These are phyloP conservation scores for Tolypocladium paradoxum DNA, from an alignment of 2,329 filamentous ascomycete species.

Conservation along the genomic window DNA sequence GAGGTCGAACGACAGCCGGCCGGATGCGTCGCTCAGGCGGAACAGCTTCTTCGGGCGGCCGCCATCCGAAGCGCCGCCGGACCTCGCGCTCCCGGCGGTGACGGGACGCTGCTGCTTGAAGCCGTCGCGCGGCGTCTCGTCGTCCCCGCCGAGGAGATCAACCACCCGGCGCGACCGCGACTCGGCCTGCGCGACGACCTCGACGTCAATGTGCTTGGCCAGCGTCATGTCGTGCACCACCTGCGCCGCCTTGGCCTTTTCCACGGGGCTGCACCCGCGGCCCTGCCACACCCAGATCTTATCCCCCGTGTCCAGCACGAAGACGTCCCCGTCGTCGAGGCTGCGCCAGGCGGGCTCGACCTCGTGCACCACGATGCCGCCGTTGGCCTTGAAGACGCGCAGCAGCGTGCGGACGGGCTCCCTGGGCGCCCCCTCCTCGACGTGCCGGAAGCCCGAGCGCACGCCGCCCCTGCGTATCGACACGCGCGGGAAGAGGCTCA, in stretches of 20 bases:
- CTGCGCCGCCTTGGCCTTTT: conserved; percentile 57
- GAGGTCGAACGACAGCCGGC: conserved; percentile 43
- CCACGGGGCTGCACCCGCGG: conserved; percentile 53
- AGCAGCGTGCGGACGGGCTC: conserved; percentile 41
- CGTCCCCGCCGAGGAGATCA: conserved; percentile 41
- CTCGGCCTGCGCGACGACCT: conserved; percentile 53
- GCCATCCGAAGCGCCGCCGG: background rate
- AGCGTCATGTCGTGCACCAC: conserved; percentile 55
- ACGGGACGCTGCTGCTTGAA: conserved; percentile 34
- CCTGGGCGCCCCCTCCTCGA: conserved; percentile 33
- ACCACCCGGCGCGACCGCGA: conserved; percentile 42
- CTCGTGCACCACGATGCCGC: conserved; percentile 49
- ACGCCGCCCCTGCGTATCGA: conserved; percentile 52
- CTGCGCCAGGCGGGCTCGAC: conserved; percentile 51
- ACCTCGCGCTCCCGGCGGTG: conserved; percentile 4
- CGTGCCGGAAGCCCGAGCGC: conserved; percentile 51
- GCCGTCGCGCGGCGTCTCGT: conserved; percentile 23
- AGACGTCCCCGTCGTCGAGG: conserved; percentile 56
- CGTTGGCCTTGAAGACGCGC: conserved; percentile 48
- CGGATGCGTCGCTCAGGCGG: conserved; percentile 51
- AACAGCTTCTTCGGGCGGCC: conserved; percentile 36
- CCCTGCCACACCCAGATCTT: conserved; percentile 66
- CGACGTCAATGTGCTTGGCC: conserved; percentile 53
- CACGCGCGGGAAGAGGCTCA: conserved; percentile 48
- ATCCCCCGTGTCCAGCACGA: conserved; percentile 48